Evolutionary conservation across 1,284 basidiomycete species (phyloP).

Genomic region (Schizophyllum amplum): DNA sequence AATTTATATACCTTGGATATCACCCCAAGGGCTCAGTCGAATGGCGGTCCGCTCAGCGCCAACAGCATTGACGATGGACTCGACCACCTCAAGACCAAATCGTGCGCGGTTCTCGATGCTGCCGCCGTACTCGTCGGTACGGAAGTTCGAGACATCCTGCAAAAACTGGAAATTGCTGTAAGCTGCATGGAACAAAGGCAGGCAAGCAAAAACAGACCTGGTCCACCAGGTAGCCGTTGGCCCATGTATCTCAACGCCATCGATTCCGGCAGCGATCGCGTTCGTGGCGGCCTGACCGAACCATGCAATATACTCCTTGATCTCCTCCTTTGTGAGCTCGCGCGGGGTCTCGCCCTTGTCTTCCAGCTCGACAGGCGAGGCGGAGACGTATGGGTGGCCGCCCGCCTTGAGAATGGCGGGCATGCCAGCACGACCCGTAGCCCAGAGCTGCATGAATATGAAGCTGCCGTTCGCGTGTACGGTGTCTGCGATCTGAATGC

Average conservation of each 20-base stretch:
- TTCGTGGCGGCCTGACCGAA: constrained; percentile 27
- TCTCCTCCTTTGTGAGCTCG: constrained; percentile 25
- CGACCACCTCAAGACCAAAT: constrained; percentile 40
- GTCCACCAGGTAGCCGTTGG: constrained; percentile 30
- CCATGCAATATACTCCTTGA: constrained; percentile 26
- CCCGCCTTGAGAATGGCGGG: constrained; percentile 17
- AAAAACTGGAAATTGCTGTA: no score
- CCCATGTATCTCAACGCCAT: constrained; percentile 31
- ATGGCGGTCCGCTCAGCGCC: constrained; percentile 36
- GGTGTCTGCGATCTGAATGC: constrained; percentile 16
- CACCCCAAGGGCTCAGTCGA: constrained; percentile 42
- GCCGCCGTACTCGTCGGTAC: constrained; percentile 51
- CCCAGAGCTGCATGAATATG: constrained; percentile 42
- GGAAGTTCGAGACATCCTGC: constrained; percentile 30
- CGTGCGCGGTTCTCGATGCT: constrained; percentile 40
- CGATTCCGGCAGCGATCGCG: constrained; percentile 34
- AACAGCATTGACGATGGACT: constrained; percentile 28
- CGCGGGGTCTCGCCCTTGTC: constrained; percentile 20
- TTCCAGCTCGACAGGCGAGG: constrained; percentile 26
- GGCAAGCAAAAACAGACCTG: background rate
- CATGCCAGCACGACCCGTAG: constrained; percentile 31
- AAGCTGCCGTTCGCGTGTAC: constrained; percentile 32
- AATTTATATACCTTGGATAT: constrained; percentile 21
- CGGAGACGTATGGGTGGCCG: constrained; percentile 23
- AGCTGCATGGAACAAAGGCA: no score